These are phyloP conservation scores for Russula vinacea DNA, from an alignment of 768 basidiomycete genomes.

Conservation along the genomic window DNA sequence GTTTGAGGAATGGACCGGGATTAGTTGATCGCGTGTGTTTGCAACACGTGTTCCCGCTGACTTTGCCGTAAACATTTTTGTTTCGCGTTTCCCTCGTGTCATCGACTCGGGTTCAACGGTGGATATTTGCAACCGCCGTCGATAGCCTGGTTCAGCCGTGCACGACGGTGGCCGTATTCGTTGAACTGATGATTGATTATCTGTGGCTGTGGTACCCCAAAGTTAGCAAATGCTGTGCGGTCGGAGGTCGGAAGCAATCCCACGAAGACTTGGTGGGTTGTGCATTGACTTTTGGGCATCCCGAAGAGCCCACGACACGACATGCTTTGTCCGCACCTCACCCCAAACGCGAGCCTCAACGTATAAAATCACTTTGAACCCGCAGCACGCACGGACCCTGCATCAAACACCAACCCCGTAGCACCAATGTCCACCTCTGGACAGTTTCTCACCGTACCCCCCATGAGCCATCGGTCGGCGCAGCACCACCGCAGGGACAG, in stretches of 20 bases:
- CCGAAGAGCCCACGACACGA: background rate
- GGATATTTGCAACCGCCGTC: background rate
- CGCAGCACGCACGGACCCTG: background rate
- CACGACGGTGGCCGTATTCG: background rate
- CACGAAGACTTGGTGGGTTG: background rate
- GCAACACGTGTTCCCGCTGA: background rate
- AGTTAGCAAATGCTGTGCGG: conserved; percentile 25
- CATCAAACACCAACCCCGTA: background rate
- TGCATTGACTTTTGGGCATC: background rate
- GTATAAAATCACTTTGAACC: conserved; percentile 20
- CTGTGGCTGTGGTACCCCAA: conserved; percentile 11
- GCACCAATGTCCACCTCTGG: conserved; percentile 18
- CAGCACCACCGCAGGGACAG: conserved; percentile 14
- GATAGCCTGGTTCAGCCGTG: background rate
- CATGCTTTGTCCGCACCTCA: conserved; percentile 25
- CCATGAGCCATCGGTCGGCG: conserved; percentile 11
- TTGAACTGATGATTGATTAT: background rate
- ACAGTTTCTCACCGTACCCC: conserved; percentile 22
- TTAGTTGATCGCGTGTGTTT: conserved; percentile 23
- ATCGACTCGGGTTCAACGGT: no score
- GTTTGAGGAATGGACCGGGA: conserved; percentile 44
- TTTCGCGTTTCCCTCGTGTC: background rate
- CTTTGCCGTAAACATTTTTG: background rate
- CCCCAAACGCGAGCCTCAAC: conserved; percentile 6
- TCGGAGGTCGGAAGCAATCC: background rate